These are phyloP conservation scores for Geosmithia putterillii DNA, from an alignment of 2,329 filamentous ascomycete species.

Conservation along the genomic window DNA sequence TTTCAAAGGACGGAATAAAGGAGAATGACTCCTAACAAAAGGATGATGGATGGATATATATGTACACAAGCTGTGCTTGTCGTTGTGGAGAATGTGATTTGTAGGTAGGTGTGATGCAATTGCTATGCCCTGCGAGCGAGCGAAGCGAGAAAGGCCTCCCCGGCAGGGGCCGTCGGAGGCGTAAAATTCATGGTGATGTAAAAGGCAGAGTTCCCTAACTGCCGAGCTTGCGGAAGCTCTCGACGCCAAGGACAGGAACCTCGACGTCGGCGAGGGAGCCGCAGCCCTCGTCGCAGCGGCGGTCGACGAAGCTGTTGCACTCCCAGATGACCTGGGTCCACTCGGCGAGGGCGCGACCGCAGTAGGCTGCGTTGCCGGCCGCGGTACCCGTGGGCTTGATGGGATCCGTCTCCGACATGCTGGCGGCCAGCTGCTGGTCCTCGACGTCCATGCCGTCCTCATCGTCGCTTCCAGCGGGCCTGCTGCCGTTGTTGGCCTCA, in stretches of 20 bases:
- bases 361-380: slow-evolving; percentile 42
- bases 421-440: neutral
- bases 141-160: too few relatives aligned
- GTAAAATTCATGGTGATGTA: too few relatives aligned
- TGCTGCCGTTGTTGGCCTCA: neutral
- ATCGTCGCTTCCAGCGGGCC: neutral
- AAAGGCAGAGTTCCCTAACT: slow-evolving; percentile 9
- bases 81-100: too few relatives aligned
- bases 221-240: slow-evolving; percentile 25
- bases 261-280: slow-evolving; percentile 55
- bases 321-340: slow-evolving; percentile 67
- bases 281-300: slow-evolving; percentile 62
- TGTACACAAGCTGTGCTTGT: too few relatives aligned
- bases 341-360: slow-evolving; percentile 64
- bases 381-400: slow-evolving; percentile 32
- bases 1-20: neutral
- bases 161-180: too few relatives aligned
- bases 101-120: too few relatives aligned
- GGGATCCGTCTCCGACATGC: slow-evolving; percentile 19
- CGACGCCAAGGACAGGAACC: slow-evolving; percentile 27
- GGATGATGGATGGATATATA: too few relatives aligned
- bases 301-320: slow-evolving; percentile 71
- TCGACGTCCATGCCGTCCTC: neutral
- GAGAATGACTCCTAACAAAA: neutral
- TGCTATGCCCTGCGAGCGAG: too few relatives aligned